Base-by-base conservation (phyloP, 805 yeast genomes). In the Brettanomyces naardenensis region DNA sequence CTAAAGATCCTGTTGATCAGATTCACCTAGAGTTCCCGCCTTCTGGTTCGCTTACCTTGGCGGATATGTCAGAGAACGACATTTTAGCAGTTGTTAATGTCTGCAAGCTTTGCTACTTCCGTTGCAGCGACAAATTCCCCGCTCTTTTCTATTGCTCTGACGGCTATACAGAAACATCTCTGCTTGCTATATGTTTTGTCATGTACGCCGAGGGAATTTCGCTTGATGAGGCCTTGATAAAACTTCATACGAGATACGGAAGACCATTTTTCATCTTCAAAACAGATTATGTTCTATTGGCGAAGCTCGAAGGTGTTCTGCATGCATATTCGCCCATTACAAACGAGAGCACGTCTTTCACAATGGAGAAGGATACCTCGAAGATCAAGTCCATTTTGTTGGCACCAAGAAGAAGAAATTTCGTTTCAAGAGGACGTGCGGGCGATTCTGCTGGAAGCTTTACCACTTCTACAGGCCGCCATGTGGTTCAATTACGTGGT, bases 151-250 rank as follows among this genome's bases (percentile, higher is more conserved):
- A 77, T 53, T 87, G 95, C 52, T 73, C 84, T 2, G 96, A 90
- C 59, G 97, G 97, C 0, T 90, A 89, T 58, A 86, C 96, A 0
- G 96, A 88, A 53, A 81, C 89, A 36, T 77, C 95, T 4, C 66
- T 90, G n/a, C 58, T 89, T 28, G 73, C 76, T 1, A 62, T 86
- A 26, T 73, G 88, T 39, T 89, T 73, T 49, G 47, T 82, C 40
- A 81, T 90, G 41, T 90, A 80, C 58, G 56, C 84, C 2, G 71
- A 79, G 38, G 75, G 80, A 28, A 52, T 75, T 15, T 46, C 72
- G 0, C 58, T 85, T 10, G 78, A 81, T 20, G 78, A 80, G 28
- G 89, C 88, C 1, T 65, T 82, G 43, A 51, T 81, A 15, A 69
- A 71, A 41, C 58, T 86, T 37, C 95, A 88, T 54, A 46, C 53